Base-by-base conservation (phyloP, 306 rosid genomes). In the Corylus americana region DNA sequence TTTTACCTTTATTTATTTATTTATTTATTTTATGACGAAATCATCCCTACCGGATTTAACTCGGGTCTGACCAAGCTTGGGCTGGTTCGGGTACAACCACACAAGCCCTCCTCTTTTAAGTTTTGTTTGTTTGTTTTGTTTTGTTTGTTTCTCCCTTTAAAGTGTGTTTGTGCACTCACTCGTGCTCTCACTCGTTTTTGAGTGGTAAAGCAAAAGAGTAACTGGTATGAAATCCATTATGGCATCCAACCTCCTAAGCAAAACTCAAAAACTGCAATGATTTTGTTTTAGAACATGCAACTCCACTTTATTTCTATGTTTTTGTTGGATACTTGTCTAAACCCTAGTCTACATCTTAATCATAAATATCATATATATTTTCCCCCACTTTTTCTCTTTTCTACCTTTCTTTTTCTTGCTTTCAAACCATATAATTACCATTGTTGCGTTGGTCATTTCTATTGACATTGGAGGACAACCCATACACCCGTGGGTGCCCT, bases 391-490 rank as follows among this genome's bases (percentile, higher is more conserved):
- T 57, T 73, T 79, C 27, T 73, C 29, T 62, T 67, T 75, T 57
- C 81, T 53, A 49, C 86, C 81, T 85, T 77, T 76, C 80, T 51
- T 55, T 70, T 71, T 73, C 58, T 73, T 82, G 79, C 80, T 84
- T 88, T 88, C 89, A 90, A 92, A 84, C 85, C 80, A 75, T 82
- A 90, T 90, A 82, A 92, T 92, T 85, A 80, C 78, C 75, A 78
- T 78, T 84, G 87, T 86, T 77, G 88, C 82, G 87, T 86, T 77
- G 88, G 76, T 75, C 44, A 80, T 85, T 87, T 81, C 16, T 85
- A 79, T 80, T 82, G 91, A 89, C 77, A 81, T 48, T 85, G 87
- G 91, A 91, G 86, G 92, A 90, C 94, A 86, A 70, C 92, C 87
- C 74, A 83, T 75, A 80, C 74, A 72, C 84, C 87, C 96, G 86